Base-by-base conservation (phyloP, 306 rosid genomes). In the Spatholobus suberectus region DNA sequence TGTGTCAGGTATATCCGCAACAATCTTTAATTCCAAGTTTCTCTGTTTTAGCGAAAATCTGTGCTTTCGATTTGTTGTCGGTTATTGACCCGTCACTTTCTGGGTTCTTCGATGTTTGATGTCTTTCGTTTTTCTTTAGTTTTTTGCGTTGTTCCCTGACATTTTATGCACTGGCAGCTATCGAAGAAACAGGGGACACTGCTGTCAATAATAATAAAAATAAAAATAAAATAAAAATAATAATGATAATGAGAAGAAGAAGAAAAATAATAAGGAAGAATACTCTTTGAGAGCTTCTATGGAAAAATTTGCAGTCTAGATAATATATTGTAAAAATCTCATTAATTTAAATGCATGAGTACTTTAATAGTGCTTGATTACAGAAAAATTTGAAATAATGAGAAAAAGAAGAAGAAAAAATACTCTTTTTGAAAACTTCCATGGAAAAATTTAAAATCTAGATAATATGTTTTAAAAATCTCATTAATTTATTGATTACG, bases 1-100 rank as follows among this genome's bases (percentile, higher is more conserved):
- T 94, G 44, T 88, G 93, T 91, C 98, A 92, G 98, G 98, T 94
- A 91, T 87, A 89, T 68, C 32, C 12, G 68, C 77, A 40, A 70
- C 62, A 32, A 73, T 86, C 87, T 84, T 65, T 70, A 46, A 79
- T 87, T n/a, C 85, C 12, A 27, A 10, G 5, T 41, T 55, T 73
- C 43, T 23, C 49, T 85, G 4, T 6, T 79, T 27, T 18, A 11
- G 38, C 15, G 8, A 26, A n/a, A 23, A 23, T 5, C 34, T 78
- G 8, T 1, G 15, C 72, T 67, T 35, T 47, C 14, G 2, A 32
- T 84, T 84, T 10, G 2, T 17, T 7, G 15, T 76, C 21, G 18
- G 47, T 46, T 18, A 29, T 59, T 52, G 27, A 20, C 55, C 57
- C 3, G n/a, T 77, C 57, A 20, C 21, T 27, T n/a, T 81, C 26